These are phyloP conservation scores for Fraxinus platypoda DNA, from an alignment of 305 asterid genomes.

Conservation along the genomic window DNA sequence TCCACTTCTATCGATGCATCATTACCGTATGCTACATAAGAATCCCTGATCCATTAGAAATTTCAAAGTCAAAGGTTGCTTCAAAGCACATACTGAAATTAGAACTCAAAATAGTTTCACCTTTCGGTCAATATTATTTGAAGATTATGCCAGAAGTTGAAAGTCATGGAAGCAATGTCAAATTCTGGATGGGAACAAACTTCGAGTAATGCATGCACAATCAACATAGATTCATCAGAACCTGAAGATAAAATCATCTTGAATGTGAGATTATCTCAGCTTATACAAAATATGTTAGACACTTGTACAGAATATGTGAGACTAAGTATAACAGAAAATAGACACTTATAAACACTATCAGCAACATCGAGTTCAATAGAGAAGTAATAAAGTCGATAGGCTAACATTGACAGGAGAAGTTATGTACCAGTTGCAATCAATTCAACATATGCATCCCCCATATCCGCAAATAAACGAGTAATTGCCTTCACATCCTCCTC, in stretches of 20 bases:
- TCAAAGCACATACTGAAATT: slow-evolving; percentile 13
- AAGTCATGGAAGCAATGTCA: slow-evolving; percentile 98
- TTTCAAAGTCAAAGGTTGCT: slow-evolving; percentile 30
- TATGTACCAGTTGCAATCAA: slow-evolving; percentile 88
- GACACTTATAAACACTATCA: slow-evolving; percentile 7
- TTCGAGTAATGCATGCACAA: slow-evolving; percentile 90
- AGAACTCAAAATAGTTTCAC: slow-evolving; percentile 38
- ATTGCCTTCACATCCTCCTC: slow-evolving; percentile 99
- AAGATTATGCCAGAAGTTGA: slow-evolving; percentile 98
- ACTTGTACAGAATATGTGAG: not conserved
- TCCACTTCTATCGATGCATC: slow-evolving; percentile 70
- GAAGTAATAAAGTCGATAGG: slow-evolving; percentile 20
- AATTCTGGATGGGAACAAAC: slow-evolving; percentile 97
- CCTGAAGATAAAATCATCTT: slow-evolving; percentile 55
- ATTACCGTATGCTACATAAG: slow-evolving; percentile 52
- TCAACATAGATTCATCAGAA: slow-evolving; percentile 95
- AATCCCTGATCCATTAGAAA: slow-evolving; percentile 57
- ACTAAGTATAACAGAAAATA: not conserved
- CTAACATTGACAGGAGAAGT: slow-evolving; percentile 26
- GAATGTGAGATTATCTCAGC: slow-evolving; percentile 15
- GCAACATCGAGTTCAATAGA: not conserved
- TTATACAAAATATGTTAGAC: not conserved
- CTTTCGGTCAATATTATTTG: slow-evolving; percentile 76
- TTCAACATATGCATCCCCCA: slow-evolving; percentile 98
- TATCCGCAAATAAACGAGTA: slow-evolving; percentile 96